phyloP scores from a whole-genome alignment of 2,329 filamentous ascomycete genomes.

The Periconia digitata region DNA sequence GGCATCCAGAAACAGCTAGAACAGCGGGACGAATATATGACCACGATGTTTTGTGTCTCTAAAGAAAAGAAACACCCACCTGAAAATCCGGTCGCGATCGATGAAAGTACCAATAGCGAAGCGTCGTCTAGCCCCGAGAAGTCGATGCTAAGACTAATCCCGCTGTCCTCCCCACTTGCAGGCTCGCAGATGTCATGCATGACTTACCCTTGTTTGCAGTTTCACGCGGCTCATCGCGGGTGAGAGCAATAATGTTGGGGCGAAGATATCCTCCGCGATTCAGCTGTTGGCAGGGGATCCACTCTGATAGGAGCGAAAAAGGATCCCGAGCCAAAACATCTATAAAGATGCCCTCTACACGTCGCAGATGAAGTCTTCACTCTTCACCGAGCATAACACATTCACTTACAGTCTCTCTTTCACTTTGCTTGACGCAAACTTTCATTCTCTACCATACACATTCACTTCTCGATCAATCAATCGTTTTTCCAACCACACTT shows the following conservation, averaged over 20 bases:
- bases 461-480: constrained; percentile 4
- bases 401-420: constrained; percentile 5
- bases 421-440: constrained; percentile 11
- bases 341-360: constrained; percentile 6
- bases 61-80: not conserved
- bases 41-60: not conserved
- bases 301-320: not conserved
- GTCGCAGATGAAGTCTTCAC: constrained; percentile 1
- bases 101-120: not conserved
- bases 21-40: not conserved
- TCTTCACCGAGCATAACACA: constrained; percentile 7
- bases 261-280: not conserved
- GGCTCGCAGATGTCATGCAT: not conserved
- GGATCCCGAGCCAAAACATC: not conserved
- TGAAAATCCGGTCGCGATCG: not conserved
- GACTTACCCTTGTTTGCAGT: constrained; percentile 2
- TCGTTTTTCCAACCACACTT: constrained; percentile 28
- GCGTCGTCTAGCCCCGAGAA: not conserved
- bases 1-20: not conserved
- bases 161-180: not conserved
- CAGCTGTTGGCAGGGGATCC: not conserved
- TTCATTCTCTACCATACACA: constrained; percentile 4
- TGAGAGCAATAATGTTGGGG: not conserved
- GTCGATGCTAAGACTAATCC: not conserved
- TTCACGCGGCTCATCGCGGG: constrained; percentile 5